A percentile compares a stretch with the other conserved stretches of the same genome.
Conservation (phyloP, 164 flowering plant genomes). For the Aristolochia californica region DNA sequence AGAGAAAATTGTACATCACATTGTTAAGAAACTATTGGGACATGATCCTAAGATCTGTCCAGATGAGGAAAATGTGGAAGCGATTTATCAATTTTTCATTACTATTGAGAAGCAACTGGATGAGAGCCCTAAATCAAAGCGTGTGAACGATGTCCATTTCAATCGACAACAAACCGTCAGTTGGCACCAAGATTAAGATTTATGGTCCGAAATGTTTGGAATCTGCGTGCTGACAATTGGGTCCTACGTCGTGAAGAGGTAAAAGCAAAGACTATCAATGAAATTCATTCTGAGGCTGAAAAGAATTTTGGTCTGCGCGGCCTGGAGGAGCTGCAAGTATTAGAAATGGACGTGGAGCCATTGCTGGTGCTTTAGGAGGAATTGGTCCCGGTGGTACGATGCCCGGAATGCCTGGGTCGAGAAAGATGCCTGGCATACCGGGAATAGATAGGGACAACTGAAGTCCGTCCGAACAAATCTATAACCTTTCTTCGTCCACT, state of each 20-base stretch:
- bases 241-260: slow-evolving; percentile 95
- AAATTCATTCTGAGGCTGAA: slow-evolving; percentile 92
- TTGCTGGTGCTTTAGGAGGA: slow-evolving; percentile 36
- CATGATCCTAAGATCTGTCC: slow-evolving; percentile 62
- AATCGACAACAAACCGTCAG: slow-evolving; percentile 49
- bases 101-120: slow-evolving; percentile 98
- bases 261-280: slow-evolving; percentile 86
- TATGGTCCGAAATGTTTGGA: slow-evolving; percentile 81
- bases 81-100: slow-evolving; percentile 84
- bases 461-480: slow-evolving; percentile 53
- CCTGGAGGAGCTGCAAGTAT: slow-evolving; percentile 81
- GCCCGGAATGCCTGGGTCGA: slow-evolving; percentile 94
- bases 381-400: slow-evolving; percentile 76
- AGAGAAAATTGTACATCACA: slow-evolving; percentile 89
- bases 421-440: slow-evolving; percentile 93
- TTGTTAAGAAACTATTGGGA: slow-evolving; percentile 87
- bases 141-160: slow-evolving; percentile 67
- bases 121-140: slow-evolving; percentile 58
- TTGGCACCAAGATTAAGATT: slow-evolving; percentile 66
- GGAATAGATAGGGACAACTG: slow-evolving; percentile 75
- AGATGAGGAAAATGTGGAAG: slow-evolving; percentile 96
- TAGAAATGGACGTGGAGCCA: slow-evolving; percentile 39
- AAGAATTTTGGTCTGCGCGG: slow-evolving; percentile 74
- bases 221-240: slow-evolving; percentile 74
- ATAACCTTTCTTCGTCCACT: too few relatives aligned